phyloP scores from a whole-genome alignment of 805 yeast species.

The Starmerella riodocensis region DNA sequence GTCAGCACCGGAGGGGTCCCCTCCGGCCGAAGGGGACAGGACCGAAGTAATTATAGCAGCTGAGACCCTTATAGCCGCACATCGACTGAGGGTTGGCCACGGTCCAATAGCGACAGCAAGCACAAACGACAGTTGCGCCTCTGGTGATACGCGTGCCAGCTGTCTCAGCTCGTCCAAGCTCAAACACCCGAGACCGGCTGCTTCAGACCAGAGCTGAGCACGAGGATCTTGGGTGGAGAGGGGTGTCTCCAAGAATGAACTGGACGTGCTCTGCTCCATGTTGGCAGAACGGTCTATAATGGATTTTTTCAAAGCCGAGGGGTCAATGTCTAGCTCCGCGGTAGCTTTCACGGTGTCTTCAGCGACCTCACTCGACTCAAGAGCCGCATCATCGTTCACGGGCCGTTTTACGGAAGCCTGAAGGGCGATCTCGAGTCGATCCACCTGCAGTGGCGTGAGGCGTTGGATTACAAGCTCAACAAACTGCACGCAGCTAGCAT shows the following conservation, averaged over 20 bases:
- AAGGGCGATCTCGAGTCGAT: conserved; percentile 47
- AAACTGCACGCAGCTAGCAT: conserved; percentile 8
- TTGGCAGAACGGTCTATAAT: conserved; percentile 16
- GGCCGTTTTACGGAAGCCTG: conserved; percentile 42
- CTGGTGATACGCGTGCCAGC: conserved; percentile 17
- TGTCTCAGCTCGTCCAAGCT: conserved; percentile 13
- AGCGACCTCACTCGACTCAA: not conserved
- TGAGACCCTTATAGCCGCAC: conserved; percentile 25
- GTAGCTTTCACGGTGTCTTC: not conserved
- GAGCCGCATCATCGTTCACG: conserved; percentile 3
- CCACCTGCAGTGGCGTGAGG: conserved; percentile 24
- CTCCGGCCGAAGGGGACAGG: conserved; percentile 9
- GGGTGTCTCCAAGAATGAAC: conserved; percentile 14
- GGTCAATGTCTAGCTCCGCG: not conserved
- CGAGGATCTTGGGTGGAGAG: conserved; percentile 11
- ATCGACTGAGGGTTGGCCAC: conserved; percentile 29
- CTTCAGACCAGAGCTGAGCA: conserved; percentile 20
- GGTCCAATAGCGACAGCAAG: conserved; percentile 28
- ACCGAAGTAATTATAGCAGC: conserved; percentile 9
- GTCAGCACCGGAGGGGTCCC: conserved; percentile 19
- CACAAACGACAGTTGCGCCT: conserved; percentile 26
- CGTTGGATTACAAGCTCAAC: conserved; percentile 10
- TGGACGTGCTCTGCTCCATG: conserved; percentile 16
- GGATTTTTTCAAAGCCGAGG: not conserved
- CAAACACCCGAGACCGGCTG: conserved; percentile 9